Base-by-base conservation (phyloP, 2,329 filamentous ascomycete genomes). In the Fusarium siculi region DNA sequence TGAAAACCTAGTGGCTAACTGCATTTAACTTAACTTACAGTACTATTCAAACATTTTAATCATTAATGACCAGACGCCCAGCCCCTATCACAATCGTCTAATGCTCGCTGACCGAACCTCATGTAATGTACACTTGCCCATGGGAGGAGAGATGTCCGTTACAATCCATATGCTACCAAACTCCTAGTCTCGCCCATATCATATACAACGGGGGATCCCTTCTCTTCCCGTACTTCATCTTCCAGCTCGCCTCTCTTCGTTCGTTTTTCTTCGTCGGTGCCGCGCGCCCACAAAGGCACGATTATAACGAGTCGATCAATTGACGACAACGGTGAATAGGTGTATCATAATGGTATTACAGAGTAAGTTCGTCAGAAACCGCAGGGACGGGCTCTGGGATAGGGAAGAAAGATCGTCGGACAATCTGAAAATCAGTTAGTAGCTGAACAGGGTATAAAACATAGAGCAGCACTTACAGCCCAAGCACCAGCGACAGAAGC, bases 401-500 rank as follows among this genome's bases (percentile, higher is more conserved):
- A 39, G 83, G 79, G 76, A 86, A 85, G 77, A 87, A 82, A 44
- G 83, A 82, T 73, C 81, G 81, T 75, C 84, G 81, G 39, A 78
- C 75, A 78, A 84, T 68, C 83, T 84, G 37, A 16, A 36, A 9
- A 34, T 8, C 14, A 34, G 23, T 71, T 52, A 73, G 60, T 50
- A 64, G 66, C 56, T 19, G 42, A 42, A 37, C 11, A 30, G 30
- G 21, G n/a, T 7, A 47, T 28, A 40, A 30, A 40, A 15, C 28
- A 52, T 19, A 32, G 15, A 52, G 47, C 42, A 23, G 54, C 54
- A 90, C 93, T 84, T 90, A 99, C 96, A 80, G 95, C 92, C 96
- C 97, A 99, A 68, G 86, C 89, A 74, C 93, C 95, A 62, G 96
- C 97, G 72, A 96, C 88, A 46, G 91, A 90, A 59, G 92, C 96